These are phyloP conservation scores for Avena insularis DNA, from an alignment of 176 grass and related monocot genomes.

Conservation along the genomic window DNA sequence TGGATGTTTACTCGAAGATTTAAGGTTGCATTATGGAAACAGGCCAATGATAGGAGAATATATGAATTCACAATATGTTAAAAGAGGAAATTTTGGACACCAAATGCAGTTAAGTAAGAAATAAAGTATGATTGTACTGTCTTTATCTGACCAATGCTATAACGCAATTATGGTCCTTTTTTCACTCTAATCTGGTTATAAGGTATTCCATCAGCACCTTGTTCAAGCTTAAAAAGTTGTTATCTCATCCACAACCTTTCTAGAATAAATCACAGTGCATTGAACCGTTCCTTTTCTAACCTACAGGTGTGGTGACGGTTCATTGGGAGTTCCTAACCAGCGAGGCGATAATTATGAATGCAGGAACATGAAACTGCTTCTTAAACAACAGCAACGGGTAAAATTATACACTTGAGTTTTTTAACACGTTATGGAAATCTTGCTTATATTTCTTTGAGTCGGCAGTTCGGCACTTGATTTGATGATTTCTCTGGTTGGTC, in stretches of 20 bases:
- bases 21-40: background rate
- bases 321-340: conserved; percentile 93
- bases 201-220: background rate
- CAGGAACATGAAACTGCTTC: conserved; percentile 96
- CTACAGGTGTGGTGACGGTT: conserved; percentile 91
- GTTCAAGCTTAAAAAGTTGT: conserved; percentile 21
- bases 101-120: background rate
- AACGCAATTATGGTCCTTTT: conserved; percentile 16
- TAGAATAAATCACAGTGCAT: conserved; percentile 20
- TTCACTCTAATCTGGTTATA: conserved; percentile 10
- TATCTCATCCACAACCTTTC: conserved; percentile 1
- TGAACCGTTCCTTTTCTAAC: conserved; percentile 33
- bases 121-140: conserved; percentile 1
- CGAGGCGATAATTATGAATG: conserved; percentile 99
- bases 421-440: conserved; percentile 20
- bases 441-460: conserved; percentile 27
- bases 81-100: background rate
- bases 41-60: background rate
- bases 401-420: conserved; percentile 27
- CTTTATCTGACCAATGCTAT: background rate
- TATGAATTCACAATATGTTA: background rate
- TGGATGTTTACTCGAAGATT: background rate
- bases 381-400: conserved; percentile 99
- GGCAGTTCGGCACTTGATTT: conserved; percentile 29
- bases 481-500: background rate